Evolutionary conservation across 768 basidiomycete genomes (phyloP), one percentile per base, ranked within the genome.

Genomic region (Lyophyllum semitale): DNA sequence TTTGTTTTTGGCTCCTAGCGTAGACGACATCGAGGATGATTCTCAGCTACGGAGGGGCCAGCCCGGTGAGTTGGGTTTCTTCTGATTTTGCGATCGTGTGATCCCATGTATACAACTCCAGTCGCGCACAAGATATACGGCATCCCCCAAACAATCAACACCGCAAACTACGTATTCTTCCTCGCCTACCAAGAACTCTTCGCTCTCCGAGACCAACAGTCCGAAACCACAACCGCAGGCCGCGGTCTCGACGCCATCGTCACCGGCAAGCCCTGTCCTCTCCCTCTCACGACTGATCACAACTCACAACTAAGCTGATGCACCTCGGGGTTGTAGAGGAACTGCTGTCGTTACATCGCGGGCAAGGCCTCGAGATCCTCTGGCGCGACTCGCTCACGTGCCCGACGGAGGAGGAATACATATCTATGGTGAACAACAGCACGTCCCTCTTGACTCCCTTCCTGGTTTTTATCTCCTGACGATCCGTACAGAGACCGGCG

Each of bases 381-480:
- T 99, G 95, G 95, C 78, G 96, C 50, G 96, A 98, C 65, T 89
- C 88, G 5, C 71, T 98, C 18, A 84, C 80, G 37, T 98, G 96
- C 66, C 96, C 96, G 4, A 91, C 89, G 0, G 96, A 99, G 68
- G 89, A 94, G 57, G 92, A 99, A 63, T 99, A 98, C 64, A 80
- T 99, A 35, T 72, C 80, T 3, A 99, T 99, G 96, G 96, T 98
- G 30, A 93, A 95, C 69, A 91, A 95, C 64, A 99, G 96, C 96
- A 64, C 58, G 71, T 66, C 46, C 3, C 33, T n/a, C 48, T 49
- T 22, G 3, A n/a, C 22, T 5, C 30, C 9, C 40, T 38, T 26
- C 18, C 30, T 2, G 15, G 29, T 48, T n/a, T 2, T 27, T 18
- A n/a, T 12, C 13, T 18, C 15, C 27, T 32, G n/a, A 26, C 13